Evolutionary conservation across 805 yeast species (phyloP).

Genomic region (Metschnikowia kofuensis): DNA sequence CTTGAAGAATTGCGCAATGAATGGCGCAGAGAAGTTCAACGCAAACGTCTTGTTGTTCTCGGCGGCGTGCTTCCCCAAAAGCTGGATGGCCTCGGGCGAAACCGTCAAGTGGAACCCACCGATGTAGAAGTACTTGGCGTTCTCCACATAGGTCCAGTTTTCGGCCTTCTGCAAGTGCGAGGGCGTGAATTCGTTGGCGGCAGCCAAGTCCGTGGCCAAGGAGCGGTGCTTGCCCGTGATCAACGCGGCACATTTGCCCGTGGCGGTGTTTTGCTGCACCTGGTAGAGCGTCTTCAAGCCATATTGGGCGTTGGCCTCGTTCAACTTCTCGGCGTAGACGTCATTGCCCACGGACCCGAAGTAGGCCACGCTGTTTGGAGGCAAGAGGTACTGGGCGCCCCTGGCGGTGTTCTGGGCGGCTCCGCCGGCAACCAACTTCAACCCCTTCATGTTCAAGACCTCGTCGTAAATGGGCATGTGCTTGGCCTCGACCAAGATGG

Average conservation of each 20-base stretch:
- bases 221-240: constrained; percentile 88
- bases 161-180: constrained; percentile 83
- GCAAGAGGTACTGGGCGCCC: constrained; percentile 93
- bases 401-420: constrained; percentile 99
- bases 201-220: constrained; percentile 92
- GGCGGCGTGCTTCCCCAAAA: constrained; percentile 90
- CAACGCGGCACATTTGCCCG: constrained; percentile 98
- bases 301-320: constrained; percentile 79
- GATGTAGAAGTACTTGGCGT: constrained; percentile 80
- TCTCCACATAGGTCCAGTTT: constrained; percentile 84
- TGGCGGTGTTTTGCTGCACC: constrained; percentile 70
- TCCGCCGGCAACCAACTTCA: constrained; percentile 91
- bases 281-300: constrained; percentile 87
- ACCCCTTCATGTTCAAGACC: constrained; percentile 55
- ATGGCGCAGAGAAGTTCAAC: constrained; percentile 93
- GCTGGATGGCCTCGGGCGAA: constrained; percentile 88
- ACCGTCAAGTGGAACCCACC: constrained; percentile 99
- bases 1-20: constrained; percentile 93
- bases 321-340: constrained; percentile 74
- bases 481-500: constrained; percentile 80
- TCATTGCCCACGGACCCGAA: constrained; percentile 97
- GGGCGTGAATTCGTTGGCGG: constrained; percentile 95
- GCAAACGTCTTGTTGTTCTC: constrained; percentile 72
- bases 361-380: constrained; percentile 78
- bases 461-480: constrained; percentile 87